A percentile compares a stretch with the other conserved stretches of the same genome.
Evolutionary conservation across 2,329 filamentous ascomycete species (phyloP).

Genomic region (Penicillium glabrum): DNA sequence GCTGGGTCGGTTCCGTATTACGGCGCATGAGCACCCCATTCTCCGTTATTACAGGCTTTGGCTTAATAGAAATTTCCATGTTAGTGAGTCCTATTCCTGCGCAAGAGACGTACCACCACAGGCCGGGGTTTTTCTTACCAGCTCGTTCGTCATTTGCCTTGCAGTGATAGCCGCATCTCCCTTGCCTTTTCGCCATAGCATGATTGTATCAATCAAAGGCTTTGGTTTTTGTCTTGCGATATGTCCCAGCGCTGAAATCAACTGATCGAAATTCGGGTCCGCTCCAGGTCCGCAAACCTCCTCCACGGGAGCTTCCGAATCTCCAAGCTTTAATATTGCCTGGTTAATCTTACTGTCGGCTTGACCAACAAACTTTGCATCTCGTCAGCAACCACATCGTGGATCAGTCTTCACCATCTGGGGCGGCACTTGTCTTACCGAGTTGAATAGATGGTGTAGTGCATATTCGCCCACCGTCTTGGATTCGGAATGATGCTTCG

Average conservation of each 20-base stretch:
- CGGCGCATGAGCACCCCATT: constrained; percentile 59
- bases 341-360: constrained; percentile 95
- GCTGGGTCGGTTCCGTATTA: constrained; percentile 71
- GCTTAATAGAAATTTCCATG: constrained; percentile 9
- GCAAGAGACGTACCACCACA: background rate
- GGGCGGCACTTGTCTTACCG: constrained; percentile 55
- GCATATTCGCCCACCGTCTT: constrained; percentile 99
- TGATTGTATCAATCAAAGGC: constrained; percentile 92
- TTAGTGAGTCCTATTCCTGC: background rate
- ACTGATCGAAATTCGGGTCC: constrained; percentile 87
- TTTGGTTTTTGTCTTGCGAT: constrained; percentile 94
- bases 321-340: constrained; percentile 76
- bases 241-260: constrained; percentile 88
- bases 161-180: constrained; percentile 81
- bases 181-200: constrained; percentile 97
- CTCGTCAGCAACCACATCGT: background rate
- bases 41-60: constrained; percentile 39
- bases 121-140: constrained; percentile 21
- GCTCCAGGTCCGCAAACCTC: constrained; percentile 85
- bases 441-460: constrained; percentile 92
- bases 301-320: constrained; percentile 82
- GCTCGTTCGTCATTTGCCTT: constrained; percentile 39
- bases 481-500: constrained; percentile 68
- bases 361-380: constrained; percentile 76
- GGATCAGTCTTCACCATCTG: background rate